Percentiles rank a stretch among this genome's conserved stretches.
These are phyloP conservation scores for Mucor lusitanicus DNA, from an alignment of 371 early-diverging fungal genomes.

Conservation along the genomic window DNA sequence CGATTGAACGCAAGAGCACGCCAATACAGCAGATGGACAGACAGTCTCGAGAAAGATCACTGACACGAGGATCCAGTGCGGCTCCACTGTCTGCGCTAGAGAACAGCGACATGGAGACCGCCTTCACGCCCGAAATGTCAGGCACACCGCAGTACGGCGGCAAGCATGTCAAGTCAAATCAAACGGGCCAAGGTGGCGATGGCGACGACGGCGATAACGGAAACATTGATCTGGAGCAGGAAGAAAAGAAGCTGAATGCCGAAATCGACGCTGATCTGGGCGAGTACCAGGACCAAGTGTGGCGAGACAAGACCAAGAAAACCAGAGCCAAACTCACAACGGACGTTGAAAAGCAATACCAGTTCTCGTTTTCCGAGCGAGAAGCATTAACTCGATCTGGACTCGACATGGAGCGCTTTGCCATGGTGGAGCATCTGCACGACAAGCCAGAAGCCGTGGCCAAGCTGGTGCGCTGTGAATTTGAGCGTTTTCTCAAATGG, in stretches of 20 bases:
- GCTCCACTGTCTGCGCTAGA: constrained; percentile 14
- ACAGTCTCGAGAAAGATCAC: constrained; percentile 23
- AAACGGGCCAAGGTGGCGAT: not conserved
- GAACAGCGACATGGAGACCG: constrained; percentile 6
- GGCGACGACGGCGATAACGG: constrained; percentile 1
- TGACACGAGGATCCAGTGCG: constrained; percentile 26
- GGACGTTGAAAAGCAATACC: constrained; percentile 53
- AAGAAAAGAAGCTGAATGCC: constrained; percentile 45
- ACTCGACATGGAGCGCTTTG: constrained; percentile 59
- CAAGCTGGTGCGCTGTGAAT: constrained; percentile 33
- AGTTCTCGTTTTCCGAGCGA: constrained; percentile 57
- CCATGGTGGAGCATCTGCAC: constrained; percentile 54
- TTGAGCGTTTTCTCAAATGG: constrained; percentile 39
- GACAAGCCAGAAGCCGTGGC: constrained; percentile 35
- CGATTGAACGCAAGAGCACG: constrained; percentile 13
- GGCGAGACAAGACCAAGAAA: constrained; percentile 66
- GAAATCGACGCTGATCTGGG: constrained; percentile 54
- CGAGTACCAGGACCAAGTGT: constrained; percentile 57
- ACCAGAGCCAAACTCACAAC: constrained; percentile 57
- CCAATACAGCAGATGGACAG: constrained; percentile 8
- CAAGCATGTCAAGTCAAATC: constrained; percentile 12
- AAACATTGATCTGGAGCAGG: constrained; percentile 33
- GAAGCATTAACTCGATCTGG: constrained; percentile 51
- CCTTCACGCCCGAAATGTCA: constrained; percentile 7
- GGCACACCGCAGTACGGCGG: constrained; percentile 23